Evolutionary conservation across 495 filamentous ascomycete genomes (phyloP).

Genomic region (Saxophila tyrrhenica): DNA sequence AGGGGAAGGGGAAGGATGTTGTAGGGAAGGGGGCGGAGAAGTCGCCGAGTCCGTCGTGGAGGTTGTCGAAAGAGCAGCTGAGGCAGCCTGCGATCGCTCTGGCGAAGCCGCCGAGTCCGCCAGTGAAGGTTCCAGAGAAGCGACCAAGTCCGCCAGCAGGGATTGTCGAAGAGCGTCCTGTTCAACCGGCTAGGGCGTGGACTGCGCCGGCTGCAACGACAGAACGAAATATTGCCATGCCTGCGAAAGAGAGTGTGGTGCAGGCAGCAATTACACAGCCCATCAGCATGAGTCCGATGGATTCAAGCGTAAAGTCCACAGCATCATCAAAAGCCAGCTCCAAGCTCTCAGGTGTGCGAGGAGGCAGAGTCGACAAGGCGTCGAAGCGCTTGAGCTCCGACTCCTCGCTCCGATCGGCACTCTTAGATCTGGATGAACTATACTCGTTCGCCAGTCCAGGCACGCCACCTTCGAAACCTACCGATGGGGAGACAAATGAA

Average conservation of each 20-base stretch:
- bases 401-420: background rate
- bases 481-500: background rate
- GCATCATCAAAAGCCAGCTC: background rate
- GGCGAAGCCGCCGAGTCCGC: background rate
- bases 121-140: background rate
- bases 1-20: background rate
- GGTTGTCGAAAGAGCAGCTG: no score
- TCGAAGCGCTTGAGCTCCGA: slow-evolving; percentile 1
- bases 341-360: slow-evolving; percentile 1
- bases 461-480: background rate
- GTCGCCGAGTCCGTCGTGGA: background rate
- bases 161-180: background rate
- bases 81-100: no score
- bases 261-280: background rate
- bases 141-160: background rate
- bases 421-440: background rate
- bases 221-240: background rate
- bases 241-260: background rate
- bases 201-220: background rate
- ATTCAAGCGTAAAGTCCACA: background rate
- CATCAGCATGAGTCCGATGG: background rate
- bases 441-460: background rate
- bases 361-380: slow-evolving; percentile 5
- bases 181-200: no score
- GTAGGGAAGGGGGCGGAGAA: background rate